Evolutionary conservation across 2,329 filamentous ascomycete species (phyloP).

Genomic region (Aspergillus sp.): DNA sequence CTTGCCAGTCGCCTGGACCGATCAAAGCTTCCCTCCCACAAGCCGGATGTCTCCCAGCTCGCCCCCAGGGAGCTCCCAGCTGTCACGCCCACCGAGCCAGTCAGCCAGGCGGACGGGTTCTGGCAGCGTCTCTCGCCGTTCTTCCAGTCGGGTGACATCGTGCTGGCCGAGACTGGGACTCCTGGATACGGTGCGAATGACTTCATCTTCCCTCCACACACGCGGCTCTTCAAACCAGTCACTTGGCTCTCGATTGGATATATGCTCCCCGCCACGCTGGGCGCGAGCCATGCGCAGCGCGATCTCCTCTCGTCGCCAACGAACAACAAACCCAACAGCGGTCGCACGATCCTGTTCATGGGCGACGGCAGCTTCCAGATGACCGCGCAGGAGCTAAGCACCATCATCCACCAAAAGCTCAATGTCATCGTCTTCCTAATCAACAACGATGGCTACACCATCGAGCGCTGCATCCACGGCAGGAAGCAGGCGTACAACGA

Average conservation of each 20-base stretch:
- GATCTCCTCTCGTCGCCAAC: constrained; percentile 11
- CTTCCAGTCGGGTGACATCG: constrained; percentile 44
- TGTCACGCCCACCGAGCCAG: constrained; percentile 18
- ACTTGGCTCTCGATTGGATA: constrained; percentile 55
- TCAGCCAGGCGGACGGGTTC: constrained; percentile 43
- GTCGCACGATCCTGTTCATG: constrained; percentile 49
- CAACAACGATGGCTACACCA: constrained; percentile 53
- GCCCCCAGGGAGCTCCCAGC: constrained; percentile 38
- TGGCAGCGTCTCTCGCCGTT: constrained; percentile 41
- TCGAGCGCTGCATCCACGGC: constrained; percentile 51
- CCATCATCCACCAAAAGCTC: constrained; percentile 49
- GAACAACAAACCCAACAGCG: constrained; percentile 10
- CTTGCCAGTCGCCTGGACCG: constrained; percentile 54
- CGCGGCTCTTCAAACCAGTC: constrained; percentile 41
- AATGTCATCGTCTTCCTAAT: constrained; percentile 44
- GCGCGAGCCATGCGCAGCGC: constrained; percentile 44
- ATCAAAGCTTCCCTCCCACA: constrained; percentile 38
- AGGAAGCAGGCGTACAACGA: constrained; percentile 48
- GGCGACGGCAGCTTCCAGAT: constrained; percentile 58
- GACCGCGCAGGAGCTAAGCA: constrained; percentile 57
- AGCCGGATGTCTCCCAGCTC: constrained; percentile 7
- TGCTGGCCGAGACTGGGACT: constrained; percentile 52
- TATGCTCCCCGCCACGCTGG: constrained; percentile 50
- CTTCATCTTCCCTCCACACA: constrained; percentile 42
- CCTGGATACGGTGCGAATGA: constrained; percentile 46